Base-by-base conservation (phyloP, 352 stramenopile species). In the Hyaloperonospora brassicae region DNA sequence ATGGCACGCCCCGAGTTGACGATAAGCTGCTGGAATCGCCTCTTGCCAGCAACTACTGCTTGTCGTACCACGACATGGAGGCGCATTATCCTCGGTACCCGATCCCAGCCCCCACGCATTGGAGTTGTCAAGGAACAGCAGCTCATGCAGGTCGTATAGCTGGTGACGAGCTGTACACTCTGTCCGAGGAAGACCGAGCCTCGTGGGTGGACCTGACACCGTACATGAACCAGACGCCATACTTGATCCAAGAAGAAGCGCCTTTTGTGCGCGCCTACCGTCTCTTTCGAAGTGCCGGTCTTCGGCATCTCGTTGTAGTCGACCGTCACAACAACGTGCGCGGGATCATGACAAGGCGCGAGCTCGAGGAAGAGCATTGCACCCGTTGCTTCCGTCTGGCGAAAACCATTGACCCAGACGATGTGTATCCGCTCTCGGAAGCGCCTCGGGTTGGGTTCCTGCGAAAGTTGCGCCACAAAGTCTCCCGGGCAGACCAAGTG, bases 161-260 rank as follows among this genome's bases (percentile, higher is more conserved):
- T 17, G 64, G 76, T 7, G 67, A 69, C 27, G 45, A 70, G 24
- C 41, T 83, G 17, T 87, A 87, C 48, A 84, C 73, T 12, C 51
- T 94, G 12, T 68, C 64, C 13, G 70, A 86, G 24, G 82, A 87
- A 47, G 91, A 98, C 50, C 70, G 93, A 8, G 86, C 87, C 30
- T 73, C 92, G 49, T 98, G 89, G 86, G 75, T 98, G 31, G 93
- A 98, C 63, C 72, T 98, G 25, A 87, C 95, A 42, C 95, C 96
- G 1, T 98, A 98, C 72, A 97, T 98, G 51, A 98, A 98, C 77
- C 95, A 96, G 50, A 97, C 94, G 35, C 93, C 95, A 48, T 97
- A 97, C 56, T 86, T 93, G 41, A 92, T 98, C 30, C 96, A 98
- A 52, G 90, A 98, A 58, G 95, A 95, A 50, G 89, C 91, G 1